A percentile compares a stretch with the other conserved stretches of the same genome.
Evolutionary conservation across 306 rosid species (phyloP).

Genomic region (Ammopiptanthus mongolicus): DNA sequence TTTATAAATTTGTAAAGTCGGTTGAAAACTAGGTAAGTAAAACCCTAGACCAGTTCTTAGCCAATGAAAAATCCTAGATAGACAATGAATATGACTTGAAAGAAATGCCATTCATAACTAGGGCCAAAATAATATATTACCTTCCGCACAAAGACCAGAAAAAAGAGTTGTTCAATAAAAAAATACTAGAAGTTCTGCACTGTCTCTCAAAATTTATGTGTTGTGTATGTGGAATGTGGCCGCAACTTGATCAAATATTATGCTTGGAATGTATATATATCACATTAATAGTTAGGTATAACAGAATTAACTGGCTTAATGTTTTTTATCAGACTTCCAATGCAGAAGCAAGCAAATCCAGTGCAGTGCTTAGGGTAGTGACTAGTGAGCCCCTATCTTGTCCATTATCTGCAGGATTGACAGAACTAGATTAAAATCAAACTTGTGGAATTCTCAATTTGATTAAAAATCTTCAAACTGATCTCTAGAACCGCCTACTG

Average conservation of each 20-base stretch:
- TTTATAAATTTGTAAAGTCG: conserved; percentile 13
- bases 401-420: not conserved
- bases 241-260: not conserved
- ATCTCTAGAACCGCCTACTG: not conserved
- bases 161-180: not conserved
- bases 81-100: not conserved
- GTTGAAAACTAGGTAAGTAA: not conserved
- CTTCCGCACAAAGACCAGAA: not conserved
- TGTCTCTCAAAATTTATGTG: not conserved
- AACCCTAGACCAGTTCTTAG: not conserved
- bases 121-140: not conserved
- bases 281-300: not conserved
- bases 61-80: not conserved
- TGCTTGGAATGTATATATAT: not conserved
- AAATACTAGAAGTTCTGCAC: not conserved
- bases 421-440: not conserved
- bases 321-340: not conserved
- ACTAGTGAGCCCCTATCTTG: not conserved
- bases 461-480: not conserved
- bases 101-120: not conserved
- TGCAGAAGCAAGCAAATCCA: not conserved
- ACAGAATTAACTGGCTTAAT: not conserved
- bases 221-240: not conserved
- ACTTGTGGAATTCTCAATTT: not conserved
- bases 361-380: not conserved